Evolutionary conservation across 2,329 filamentous ascomycete species (phyloP).

Genomic region (Alternaria incomplexa): DNA sequence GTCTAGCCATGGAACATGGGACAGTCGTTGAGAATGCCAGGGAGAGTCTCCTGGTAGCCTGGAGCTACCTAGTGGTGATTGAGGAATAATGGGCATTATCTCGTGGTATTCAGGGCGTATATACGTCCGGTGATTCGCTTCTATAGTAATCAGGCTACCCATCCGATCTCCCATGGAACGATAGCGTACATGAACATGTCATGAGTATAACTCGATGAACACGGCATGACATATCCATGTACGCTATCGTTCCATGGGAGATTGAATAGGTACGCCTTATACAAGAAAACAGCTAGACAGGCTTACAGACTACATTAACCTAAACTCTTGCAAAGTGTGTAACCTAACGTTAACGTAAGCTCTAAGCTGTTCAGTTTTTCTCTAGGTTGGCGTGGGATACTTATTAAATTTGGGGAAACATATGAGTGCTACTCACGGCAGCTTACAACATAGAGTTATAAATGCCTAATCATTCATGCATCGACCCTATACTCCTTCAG

Average conservation of each 20-base stretch:
- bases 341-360: too few species aligned
- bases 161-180: background rate
- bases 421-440: background rate
- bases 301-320: too few species aligned
- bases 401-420: background rate
- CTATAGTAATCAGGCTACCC: background rate
- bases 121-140: background rate
- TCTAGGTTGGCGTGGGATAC: background rate
- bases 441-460: background rate
- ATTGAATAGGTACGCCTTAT: background rate
- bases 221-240: too few species aligned
- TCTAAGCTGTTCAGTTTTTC: too few species aligned
- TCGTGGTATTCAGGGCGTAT: fast-evolving
- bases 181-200: too few species aligned
- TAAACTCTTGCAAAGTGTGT: too few species aligned
- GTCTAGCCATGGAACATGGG: fast-evolving
- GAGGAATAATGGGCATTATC: background rate
- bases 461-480: background rate
- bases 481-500: constrained; percentile 13
- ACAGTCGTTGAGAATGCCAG: background rate
- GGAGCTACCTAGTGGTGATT: background rate
- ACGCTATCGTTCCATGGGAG: background rate
- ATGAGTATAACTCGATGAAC: too few species aligned
- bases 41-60: background rate
- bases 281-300: too few species aligned